Conservation (phyloP, 768 basidiomycete genomes). For the Harrya chromipes region DNA sequence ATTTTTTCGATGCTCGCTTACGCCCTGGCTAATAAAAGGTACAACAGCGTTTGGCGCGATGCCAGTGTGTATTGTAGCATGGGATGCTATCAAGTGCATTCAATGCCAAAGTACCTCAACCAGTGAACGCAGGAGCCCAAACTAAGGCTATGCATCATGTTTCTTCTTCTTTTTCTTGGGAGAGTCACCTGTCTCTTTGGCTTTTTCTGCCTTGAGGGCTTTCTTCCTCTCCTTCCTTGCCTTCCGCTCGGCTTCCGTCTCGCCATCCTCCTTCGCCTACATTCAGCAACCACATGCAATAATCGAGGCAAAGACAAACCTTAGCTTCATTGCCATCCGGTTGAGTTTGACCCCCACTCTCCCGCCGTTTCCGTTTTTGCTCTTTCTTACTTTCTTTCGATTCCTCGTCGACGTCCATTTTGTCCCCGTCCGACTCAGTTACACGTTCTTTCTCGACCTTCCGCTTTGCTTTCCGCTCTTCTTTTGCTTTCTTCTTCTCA, state of each 20-base stretch:
- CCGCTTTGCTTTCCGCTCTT: slow-evolving; percentile 73
- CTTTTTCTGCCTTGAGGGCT: slow-evolving; percentile 75
- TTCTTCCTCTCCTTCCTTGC: slow-evolving; percentile 77
- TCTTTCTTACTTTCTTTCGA: slow-evolving; percentile 38
- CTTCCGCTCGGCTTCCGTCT: slow-evolving; percentile 84
- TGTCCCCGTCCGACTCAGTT: slow-evolving; percentile 33
- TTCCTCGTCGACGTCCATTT: slow-evolving; percentile 47
- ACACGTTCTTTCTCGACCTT: slow-evolving; percentile 51
- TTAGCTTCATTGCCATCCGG: slow-evolving; percentile 38
- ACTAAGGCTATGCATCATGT: slow-evolving; percentile 25
- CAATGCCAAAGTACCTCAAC: not conserved
- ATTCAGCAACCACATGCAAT: slow-evolving; percentile 5
- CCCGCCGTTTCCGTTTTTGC: slow-evolving; percentile 49
- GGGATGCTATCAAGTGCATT: slow-evolving; percentile 1
- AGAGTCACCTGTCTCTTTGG: slow-evolving; percentile 43
- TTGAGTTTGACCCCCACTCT: slow-evolving; percentile 51
- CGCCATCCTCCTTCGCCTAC: slow-evolving; percentile 40
- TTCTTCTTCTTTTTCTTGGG: slow-evolving; percentile 45
- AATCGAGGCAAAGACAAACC: slow-evolving; percentile 33
- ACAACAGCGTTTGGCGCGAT: too few relatives aligned
- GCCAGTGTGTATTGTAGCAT: not conserved
- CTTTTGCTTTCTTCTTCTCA: slow-evolving; percentile 80
- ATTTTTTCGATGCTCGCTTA: too few relatives aligned
- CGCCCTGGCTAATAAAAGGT: too few relatives aligned
- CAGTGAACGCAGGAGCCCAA: not conserved